Evolutionary conservation across 2,329 filamentous ascomycete genomes (phyloP).

Genomic region (Epichloe coenophiala): DNA sequence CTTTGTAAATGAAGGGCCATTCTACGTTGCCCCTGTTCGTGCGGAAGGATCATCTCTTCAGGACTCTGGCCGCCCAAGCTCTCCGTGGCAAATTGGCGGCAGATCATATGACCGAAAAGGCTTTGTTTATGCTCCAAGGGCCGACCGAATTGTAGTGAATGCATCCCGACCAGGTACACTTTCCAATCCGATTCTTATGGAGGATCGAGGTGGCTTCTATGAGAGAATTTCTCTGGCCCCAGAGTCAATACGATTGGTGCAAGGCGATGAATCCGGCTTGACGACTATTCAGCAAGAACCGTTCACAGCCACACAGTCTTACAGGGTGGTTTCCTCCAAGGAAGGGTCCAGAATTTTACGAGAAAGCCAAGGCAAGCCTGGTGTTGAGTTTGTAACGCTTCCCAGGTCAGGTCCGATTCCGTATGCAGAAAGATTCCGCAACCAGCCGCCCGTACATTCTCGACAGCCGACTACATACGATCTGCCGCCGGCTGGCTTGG

Average conservation of each 20-base stretch:
- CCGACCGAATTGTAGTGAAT: constrained; percentile 18
- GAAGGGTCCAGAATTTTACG: constrained; percentile 10
- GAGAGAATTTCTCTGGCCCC: constrained; percentile 15
- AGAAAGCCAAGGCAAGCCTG: constrained; percentile 9
- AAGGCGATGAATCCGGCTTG: background rate
- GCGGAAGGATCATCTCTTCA: background rate
- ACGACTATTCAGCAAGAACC: constrained; percentile 3
- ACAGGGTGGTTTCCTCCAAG: constrained; percentile 10
- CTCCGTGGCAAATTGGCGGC: constrained; percentile 4
- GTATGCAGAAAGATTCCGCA: background rate
- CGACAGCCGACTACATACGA: background rate
- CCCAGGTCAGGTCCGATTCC: constrained; percentile 1
- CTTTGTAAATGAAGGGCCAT: constrained; percentile 1
- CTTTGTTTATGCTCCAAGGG: constrained; percentile 9
- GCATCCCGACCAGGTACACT: constrained; percentile 17
- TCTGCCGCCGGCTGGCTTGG: background rate
- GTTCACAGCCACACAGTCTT: constrained; percentile 5
- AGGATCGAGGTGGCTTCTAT: constrained; percentile 25
- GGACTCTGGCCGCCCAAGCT: background rate
- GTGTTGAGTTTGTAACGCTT: constrained; percentile 11
- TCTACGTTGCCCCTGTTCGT: background rate
- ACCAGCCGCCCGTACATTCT: background rate
- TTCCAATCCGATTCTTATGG: constrained; percentile 24
- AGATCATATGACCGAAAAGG: constrained; percentile 9
- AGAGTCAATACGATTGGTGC: background rate